Conservation (phyloP, 2,329 filamentous ascomycete genomes). For the Akanthomyces dipterigenus region DNA sequence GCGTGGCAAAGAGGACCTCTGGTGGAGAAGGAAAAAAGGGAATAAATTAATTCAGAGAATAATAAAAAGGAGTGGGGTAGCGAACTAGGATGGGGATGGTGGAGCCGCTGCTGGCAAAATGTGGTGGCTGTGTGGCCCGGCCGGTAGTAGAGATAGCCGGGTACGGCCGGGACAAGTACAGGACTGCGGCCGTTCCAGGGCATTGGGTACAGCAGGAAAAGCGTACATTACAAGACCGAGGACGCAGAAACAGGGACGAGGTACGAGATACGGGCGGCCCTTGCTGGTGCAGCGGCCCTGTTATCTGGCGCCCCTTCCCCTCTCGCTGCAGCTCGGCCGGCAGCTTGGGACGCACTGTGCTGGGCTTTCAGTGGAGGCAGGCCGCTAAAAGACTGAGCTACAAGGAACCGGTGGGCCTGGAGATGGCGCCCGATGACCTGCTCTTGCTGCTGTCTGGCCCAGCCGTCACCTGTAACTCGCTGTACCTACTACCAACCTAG, state of each 20-base stretch:
- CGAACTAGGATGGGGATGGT: not conserved
- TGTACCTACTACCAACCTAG: not conserved
- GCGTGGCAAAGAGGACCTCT: not conserved
- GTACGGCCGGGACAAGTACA: not conserved
- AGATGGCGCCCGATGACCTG: not conserved
- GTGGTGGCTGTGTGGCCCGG: slow-evolving; percentile 4
- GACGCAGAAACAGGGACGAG: not conserved
- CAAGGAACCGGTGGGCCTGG: not conserved
- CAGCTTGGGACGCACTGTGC: not conserved
- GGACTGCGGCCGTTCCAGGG: not conserved
- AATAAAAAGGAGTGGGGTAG: not conserved
- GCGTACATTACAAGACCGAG: too few species aligned
- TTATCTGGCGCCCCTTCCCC: not conserved
- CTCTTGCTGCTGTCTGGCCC: not conserved
- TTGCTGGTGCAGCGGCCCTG: not conserved
- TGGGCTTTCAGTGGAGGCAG: not conserved
- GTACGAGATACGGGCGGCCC: not conserved
- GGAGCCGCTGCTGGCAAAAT: not conserved
- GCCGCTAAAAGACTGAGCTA: not conserved
- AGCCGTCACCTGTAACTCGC: not conserved
- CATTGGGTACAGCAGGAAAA: not conserved
- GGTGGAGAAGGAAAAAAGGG: not conserved
- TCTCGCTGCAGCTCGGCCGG: not conserved
- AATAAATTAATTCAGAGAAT: not conserved
- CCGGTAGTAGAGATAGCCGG: not conserved